These are phyloP conservation scores for Chaetomium tenue DNA, from an alignment of 495 filamentous ascomycete genomes.

Conservation along the genomic window DNA sequence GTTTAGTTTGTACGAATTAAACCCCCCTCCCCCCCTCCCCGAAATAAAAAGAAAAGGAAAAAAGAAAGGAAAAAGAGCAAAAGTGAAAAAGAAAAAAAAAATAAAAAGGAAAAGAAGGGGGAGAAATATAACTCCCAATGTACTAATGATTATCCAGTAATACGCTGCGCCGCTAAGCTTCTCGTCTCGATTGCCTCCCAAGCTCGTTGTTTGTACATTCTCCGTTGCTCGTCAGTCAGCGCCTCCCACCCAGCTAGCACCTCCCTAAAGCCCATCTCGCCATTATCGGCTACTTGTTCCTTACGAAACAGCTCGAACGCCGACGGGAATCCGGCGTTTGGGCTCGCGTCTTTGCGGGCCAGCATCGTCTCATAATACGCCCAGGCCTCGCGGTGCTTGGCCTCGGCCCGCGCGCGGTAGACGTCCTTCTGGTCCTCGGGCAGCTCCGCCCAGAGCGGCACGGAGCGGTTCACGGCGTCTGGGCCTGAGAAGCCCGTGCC, in stretches of 20 bases:
- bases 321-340: neutral
- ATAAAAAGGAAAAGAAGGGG: too few relatives aligned
- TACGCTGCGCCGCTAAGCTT: too few relatives aligned
- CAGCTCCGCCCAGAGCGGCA: neutral
- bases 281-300: neutral
- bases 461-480: neutral
- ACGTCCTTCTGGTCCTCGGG: slow-evolving; percentile 1
- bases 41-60: too few relatives aligned
- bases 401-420: slow-evolving; percentile 15
- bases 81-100: too few relatives aligned
- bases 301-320: slow-evolving; percentile 8
- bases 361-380: neutral
- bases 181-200: too few relatives aligned
- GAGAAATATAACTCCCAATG: neutral
- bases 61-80: too few relatives aligned
- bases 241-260: slow-evolving; percentile 10
- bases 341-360: slow-evolving; percentile 1
- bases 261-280: slow-evolving; percentile 4
- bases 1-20: too few relatives aligned
- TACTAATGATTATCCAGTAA: neutral
- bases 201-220: neutral
- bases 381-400: slow-evolving; percentile 9
- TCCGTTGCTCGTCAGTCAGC: slow-evolving; percentile 7
- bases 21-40: too few relatives aligned
- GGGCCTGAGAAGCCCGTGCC: neutral